Evolutionary conservation across 208 protist genomes (phyloP).

Genomic region (Leishmania martiniquensis): DNA sequence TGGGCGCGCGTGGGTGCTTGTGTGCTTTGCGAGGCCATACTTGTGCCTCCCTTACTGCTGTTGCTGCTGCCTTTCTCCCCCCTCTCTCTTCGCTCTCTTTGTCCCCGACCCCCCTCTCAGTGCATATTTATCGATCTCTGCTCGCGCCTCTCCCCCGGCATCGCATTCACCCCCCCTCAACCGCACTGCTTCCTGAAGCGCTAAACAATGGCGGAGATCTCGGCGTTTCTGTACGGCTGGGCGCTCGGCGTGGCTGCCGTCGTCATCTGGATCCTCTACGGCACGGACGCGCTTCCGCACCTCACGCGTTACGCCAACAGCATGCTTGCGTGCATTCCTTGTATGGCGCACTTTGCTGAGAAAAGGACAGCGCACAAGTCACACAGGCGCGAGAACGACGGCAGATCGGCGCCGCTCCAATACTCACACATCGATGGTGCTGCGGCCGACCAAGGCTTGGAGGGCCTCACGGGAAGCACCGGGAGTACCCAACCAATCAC

Average conservation of each 20-base stretch:
- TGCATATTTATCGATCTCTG: too few species aligned
- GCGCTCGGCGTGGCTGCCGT: constrained; percentile 42
- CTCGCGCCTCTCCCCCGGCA: neutral
- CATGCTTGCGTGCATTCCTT: constrained; percentile 20
- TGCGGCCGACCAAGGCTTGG: constrained; percentile 33
- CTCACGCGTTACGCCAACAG: constrained; percentile 28
- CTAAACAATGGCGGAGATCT: constrained; percentile 21
- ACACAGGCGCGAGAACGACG: neutral
- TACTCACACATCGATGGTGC: constrained; percentile 7
- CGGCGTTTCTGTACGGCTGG: constrained; percentile 62
- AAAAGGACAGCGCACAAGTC: neutral
- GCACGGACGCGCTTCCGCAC: constrained; percentile 37
- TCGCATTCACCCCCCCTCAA: neutral
- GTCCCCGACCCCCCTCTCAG: too few species aligned
- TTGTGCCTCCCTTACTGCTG: too few species aligned
- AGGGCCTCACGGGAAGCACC: constrained; percentile 40
- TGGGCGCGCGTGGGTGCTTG: too few species aligned
- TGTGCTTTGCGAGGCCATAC: too few species aligned
- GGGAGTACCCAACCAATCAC: constrained; percentile 35
- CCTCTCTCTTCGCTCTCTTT: too few species aligned
- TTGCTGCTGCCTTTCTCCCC: too few species aligned
- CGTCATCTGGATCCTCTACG: constrained; percentile 55
- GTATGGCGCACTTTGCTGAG: constrained; percentile 4
- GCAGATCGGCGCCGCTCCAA: neutral
- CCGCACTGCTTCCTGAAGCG: too few species aligned